A percentile compares a stretch with the other conserved stretches of the same genome.
Conservation (phyloP, 2,329 filamentous ascomycete species). For the Venturia effusa region DNA sequence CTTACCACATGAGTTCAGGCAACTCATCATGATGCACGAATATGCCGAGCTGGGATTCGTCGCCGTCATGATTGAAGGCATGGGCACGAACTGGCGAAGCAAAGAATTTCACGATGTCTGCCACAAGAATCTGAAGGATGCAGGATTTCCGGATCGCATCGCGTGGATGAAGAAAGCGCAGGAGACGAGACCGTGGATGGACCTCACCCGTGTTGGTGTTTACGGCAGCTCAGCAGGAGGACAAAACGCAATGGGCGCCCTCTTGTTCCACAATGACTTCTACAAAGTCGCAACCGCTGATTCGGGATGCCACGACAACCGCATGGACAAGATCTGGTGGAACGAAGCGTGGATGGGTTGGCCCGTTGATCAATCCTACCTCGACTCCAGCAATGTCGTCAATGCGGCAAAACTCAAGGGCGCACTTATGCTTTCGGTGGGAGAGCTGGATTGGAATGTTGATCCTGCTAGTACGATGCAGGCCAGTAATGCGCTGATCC, state of each 20-base stretch:
- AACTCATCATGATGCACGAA: constrained; percentile 13
- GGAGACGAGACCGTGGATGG: constrained; percentile 19
- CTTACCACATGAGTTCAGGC: constrained; percentile 18
- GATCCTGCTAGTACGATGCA: constrained; percentile 21
- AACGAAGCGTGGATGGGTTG: constrained; percentile 22
- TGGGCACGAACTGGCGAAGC: constrained; percentile 22
- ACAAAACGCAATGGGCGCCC: constrained; percentile 20
- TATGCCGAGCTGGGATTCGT: constrained; percentile 20
- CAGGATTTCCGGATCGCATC: constrained; percentile 20
- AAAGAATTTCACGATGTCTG: constrained; percentile 21
- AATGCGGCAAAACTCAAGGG: constrained; percentile 17
- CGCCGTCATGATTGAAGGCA: constrained; percentile 20
- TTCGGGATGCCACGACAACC: constrained; percentile 21
- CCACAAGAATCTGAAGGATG: constrained; percentile 21
- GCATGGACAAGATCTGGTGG: constrained; percentile 22
- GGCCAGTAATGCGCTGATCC: constrained; percentile 18
- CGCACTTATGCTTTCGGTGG: constrained; percentile 18
- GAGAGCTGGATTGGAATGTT: constrained; percentile 25
- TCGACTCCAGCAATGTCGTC: constrained; percentile 19
- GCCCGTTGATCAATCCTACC: constrained; percentile 19
- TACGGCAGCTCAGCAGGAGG: constrained; percentile 19
- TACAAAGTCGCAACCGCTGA: constrained; percentile 20
- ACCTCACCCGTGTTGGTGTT: constrained; percentile 17
- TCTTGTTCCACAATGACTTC: constrained; percentile 21
- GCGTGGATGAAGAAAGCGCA: constrained; percentile 21